Percentiles rank a stretch among this genome's conserved stretches.
phyloP scores from a whole-genome alignment of 176 grass and related monocot genomes.

The Musa troglodytarum region DNA sequence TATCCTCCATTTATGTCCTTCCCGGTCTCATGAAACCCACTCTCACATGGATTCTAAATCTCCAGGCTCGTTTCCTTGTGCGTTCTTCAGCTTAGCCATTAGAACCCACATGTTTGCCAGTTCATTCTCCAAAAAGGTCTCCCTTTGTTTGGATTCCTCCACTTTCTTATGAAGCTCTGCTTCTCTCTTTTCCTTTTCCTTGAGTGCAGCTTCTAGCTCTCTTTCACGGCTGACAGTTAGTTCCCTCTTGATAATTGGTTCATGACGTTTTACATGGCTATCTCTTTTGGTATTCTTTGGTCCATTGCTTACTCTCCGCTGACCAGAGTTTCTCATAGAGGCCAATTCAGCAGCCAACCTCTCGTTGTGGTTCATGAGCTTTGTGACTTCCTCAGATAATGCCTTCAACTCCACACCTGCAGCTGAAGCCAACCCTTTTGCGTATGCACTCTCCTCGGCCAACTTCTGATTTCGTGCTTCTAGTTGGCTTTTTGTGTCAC shows the following conservation, averaged over 20 bases:
- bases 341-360: constrained; percentile 67
- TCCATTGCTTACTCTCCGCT: constrained; percentile 53
- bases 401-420: constrained; percentile 96
- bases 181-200: constrained; percentile 75
- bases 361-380: constrained; percentile 99
- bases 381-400: constrained; percentile 93
- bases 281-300: constrained; percentile 56
- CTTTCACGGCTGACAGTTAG: constrained; percentile 48
- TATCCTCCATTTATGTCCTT: not conserved
- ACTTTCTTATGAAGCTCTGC: constrained; percentile 74
- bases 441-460: constrained; percentile 92
- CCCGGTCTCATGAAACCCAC: not conserved
- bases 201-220: constrained; percentile 46
- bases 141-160: constrained; percentile 81
- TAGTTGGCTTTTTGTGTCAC: constrained; percentile 53
- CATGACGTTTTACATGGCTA: constrained; percentile 49
- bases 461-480: constrained; percentile 77
- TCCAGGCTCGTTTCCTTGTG: constrained; percentile 42
- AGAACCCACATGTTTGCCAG: constrained; percentile 98
- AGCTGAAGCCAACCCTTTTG: constrained; percentile 92
- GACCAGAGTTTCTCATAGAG: constrained; percentile 53
- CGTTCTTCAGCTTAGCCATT: constrained; percentile 82
- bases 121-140: constrained; percentile 82
- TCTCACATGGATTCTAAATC: constrained; percentile 29
- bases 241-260: constrained; percentile 59